Percentiles rank a stretch among this genome's conserved stretches.
These are phyloP conservation scores for Fusarium miscanthi DNA, from an alignment of 2,329 filamentous ascomycete species.

Conservation along the genomic window DNA sequence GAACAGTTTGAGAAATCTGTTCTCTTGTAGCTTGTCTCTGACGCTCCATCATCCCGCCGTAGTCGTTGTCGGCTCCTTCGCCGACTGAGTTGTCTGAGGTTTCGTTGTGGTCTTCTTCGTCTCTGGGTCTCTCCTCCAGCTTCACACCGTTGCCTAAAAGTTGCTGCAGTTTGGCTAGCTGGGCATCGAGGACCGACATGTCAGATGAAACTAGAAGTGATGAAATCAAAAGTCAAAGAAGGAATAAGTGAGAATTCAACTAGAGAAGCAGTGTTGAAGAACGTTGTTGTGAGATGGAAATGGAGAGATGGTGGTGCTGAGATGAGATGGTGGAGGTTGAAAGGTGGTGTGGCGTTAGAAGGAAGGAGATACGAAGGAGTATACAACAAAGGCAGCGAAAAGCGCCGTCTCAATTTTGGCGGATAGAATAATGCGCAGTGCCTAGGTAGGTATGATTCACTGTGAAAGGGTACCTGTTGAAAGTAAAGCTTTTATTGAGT, in stretches of 20 bases:
- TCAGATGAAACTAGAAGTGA: not conserved
- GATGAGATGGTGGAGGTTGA: not conserved
- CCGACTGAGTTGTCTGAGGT: not conserved
- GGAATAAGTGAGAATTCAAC: not conserved
- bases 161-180: slow-evolving; percentile 37
- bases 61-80: not conserved
- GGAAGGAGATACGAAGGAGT: not conserved
- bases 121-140: slow-evolving; percentile 18
- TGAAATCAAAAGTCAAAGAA: not conserved
- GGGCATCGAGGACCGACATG: slow-evolving; percentile 38
- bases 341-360: not conserved
- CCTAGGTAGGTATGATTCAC: slow-evolving; percentile 12
- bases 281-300: not conserved
- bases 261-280: not conserved
- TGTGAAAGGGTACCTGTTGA: not conserved
- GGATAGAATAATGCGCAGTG: not conserved
- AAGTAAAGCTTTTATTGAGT: not conserved
- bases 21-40: not conserved
- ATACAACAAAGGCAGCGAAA: slow-evolving; percentile 5
- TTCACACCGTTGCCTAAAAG: slow-evolving; percentile 38
- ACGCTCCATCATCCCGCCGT: slow-evolving; percentile 4
- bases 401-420: not conserved
- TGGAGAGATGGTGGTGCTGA: not conserved
- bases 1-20: not conserved
- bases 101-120: slow-evolving; percentile 1